These are phyloP conservation scores for Lithospermum erythrorhizon DNA, from an alignment of 257 asterid genomes.

Conservation along the genomic window DNA sequence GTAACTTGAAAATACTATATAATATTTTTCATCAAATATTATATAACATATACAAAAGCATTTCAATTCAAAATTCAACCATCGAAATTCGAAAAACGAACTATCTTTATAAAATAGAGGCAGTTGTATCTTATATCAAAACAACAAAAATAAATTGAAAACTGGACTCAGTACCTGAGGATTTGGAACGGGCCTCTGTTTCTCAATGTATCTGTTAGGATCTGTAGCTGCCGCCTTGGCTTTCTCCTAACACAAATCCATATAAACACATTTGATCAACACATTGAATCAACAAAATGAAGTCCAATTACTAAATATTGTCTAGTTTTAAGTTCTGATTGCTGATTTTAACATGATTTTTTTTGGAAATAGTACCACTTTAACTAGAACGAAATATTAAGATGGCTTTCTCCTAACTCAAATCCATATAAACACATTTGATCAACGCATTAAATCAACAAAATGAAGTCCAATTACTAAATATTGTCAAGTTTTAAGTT, in stretches of 20 bases:
- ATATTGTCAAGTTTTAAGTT: too few species aligned
- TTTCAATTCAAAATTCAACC: not conserved
- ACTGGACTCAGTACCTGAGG: conserved; percentile 42
- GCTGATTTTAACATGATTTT: too few species aligned
- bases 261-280: not conserved
- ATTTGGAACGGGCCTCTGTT: conserved; percentile 76
- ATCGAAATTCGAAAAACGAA: too few species aligned
- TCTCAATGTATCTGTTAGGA: conserved; percentile 60
- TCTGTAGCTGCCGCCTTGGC: conserved; percentile 65
- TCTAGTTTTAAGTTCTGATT: too few species aligned
- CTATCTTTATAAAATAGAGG: not conserved
- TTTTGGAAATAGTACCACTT: too few species aligned
- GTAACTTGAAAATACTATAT: too few species aligned
- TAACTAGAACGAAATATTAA: too few species aligned
- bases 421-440: not conserved
- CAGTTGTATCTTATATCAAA: not conserved
- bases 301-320: too few species aligned
- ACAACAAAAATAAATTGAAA: not conserved
- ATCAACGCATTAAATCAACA: too few species aligned
- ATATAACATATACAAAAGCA: not conserved
- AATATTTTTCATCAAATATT: not conserved
- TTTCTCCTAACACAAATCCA: conserved; percentile 35
- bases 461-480: too few species aligned
- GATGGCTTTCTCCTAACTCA: conserved; percentile 54
- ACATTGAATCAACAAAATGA: too few species aligned